Base-by-base conservation (phyloP, 2,329 filamentous ascomycete species). In the Juglanconis sp. region DNA sequence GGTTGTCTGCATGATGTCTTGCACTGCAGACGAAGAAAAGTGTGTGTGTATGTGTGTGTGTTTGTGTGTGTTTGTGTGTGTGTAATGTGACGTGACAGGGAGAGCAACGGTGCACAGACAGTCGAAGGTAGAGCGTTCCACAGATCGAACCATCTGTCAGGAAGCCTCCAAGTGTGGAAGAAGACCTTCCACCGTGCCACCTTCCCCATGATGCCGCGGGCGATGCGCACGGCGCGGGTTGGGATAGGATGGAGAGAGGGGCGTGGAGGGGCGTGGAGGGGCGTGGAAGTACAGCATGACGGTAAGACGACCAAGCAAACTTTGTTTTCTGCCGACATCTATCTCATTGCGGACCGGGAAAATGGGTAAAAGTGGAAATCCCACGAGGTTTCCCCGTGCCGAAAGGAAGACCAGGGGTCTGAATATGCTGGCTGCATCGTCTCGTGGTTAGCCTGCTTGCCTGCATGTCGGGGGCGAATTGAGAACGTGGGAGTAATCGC, bases 1-100 rank as follows among this genome's bases (percentile, higher is more conserved):
- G 40, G 49, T 32, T 42, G 38, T 46, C 38, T 62, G 60, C 60
- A 62, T 47, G 47, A 56, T 59, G 47, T 59, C 60, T 59, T 58
- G 51, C 55, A 59, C 51, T 47, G 52, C 56, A 56, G 52, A 53
- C n/a, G 51, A 44, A 10, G 15, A 5, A 30, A 15, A 15, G 13
- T 5, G 13, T 13, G 31, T n/a, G 30, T 7, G 38, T 15, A 42
- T 13, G n/a, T 42, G 7, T 42, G 38, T 42, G 9, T 10, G 38
- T 42, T 5, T 42, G 11, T 10, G 38, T n/a, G 7, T 42, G 38
- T 42, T 42, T 10, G 38, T 42, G 38, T 42, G 11, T 10, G 38
- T n/a, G 38, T 11, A 13, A 42, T 42, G 38, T 42, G 10, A 42
- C 38, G 4, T 42, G 38, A 15, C 38, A 42, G 38, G n/a, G 38